Evolutionary conservation across 331 rosid species (phyloP).

Genomic region (Acacia pycnantha): DNA sequence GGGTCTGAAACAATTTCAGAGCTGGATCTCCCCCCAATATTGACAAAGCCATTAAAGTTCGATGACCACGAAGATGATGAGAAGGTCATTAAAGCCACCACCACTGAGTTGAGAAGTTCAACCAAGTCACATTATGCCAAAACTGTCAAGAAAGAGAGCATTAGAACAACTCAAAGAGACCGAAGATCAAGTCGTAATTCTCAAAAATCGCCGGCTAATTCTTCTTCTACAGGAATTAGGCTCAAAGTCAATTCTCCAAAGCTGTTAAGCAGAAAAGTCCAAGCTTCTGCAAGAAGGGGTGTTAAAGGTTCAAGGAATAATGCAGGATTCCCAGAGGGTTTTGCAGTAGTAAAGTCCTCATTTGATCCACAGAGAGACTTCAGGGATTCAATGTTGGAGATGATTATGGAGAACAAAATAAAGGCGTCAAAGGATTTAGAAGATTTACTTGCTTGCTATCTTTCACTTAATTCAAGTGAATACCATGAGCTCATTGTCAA

Average conservation of each 20-base stretch:
- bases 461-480: conserved; percentile 72
- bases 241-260: conserved; percentile 76
- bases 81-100: conserved; percentile 7
- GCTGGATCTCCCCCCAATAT: conserved; percentile 55
- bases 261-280: conserved; percentile 57
- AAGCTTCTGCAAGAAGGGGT: conserved; percentile 56
- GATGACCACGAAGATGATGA: conserved; percentile 28
- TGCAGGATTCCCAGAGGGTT: conserved; percentile 58
- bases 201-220: conserved; percentile 38
- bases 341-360: conserved; percentile 79
- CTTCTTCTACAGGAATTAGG: conserved; percentile 60
- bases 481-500: conserved; percentile 79
- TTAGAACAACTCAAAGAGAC: conserved; percentile 35
- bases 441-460: conserved; percentile 84
- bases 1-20: conserved; percentile 50
- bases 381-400: conserved; percentile 88
- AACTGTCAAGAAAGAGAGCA: conserved; percentile 38
- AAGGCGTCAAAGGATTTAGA: conserved; percentile 75
- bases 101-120: conserved; percentile 22
- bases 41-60: conserved; percentile 54
- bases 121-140: conserved; percentile 38
- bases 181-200: conserved; percentile 23
- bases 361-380: conserved; percentile 82
- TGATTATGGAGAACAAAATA: conserved; percentile 86
- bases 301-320: conserved; percentile 36